These are phyloP conservation scores for Desmodesmus armatus DNA, from an alignment of 139 green algal species.

Conservation along the genomic window DNA sequence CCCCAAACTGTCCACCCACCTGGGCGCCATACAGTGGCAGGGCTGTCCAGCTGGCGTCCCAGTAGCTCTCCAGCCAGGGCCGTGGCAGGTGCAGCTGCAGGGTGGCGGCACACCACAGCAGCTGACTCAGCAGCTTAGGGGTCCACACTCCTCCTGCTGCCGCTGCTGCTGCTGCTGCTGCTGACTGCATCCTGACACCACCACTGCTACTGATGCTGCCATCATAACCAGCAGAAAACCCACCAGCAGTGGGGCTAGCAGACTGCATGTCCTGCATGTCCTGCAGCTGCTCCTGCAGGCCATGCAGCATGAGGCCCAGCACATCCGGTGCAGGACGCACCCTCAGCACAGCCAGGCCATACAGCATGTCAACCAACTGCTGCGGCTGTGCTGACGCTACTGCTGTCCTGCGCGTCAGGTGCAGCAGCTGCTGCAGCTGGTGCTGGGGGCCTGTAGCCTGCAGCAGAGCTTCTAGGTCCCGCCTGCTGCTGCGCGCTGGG, in stretches of 20 bases:
- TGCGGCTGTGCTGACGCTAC: neutral
- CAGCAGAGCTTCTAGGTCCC: neutral
- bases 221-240: neutral
- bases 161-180: neutral
- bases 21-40: neutral
- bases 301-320: constrained; percentile 10
- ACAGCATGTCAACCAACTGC: constrained; percentile 25
- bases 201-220: neutral
- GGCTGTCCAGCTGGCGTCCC: neutral
- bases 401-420: neutral
- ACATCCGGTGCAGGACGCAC: constrained; percentile 17
- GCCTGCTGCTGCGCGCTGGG: neutral
- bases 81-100: constrained; percentile 19
- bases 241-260: too few relatives aligned
- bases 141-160: neutral
- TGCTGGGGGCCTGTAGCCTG: neutral
- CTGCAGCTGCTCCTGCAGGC: constrained; percentile 6
- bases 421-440: constrained; percentile 7
- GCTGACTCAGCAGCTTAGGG: constrained; percentile 1
- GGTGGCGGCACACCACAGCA: constrained; percentile 21
- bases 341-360: constrained; percentile 18
- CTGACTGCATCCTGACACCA: neutral
- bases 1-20: too few relatives aligned
- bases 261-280: too few relatives aligned
- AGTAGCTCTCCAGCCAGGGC: neutral